Percentiles rank a stretch among this genome's conserved stretches.
Evolutionary conservation across 345 rosid genomes (phyloP).

Genomic region (Populus simonii): DNA sequence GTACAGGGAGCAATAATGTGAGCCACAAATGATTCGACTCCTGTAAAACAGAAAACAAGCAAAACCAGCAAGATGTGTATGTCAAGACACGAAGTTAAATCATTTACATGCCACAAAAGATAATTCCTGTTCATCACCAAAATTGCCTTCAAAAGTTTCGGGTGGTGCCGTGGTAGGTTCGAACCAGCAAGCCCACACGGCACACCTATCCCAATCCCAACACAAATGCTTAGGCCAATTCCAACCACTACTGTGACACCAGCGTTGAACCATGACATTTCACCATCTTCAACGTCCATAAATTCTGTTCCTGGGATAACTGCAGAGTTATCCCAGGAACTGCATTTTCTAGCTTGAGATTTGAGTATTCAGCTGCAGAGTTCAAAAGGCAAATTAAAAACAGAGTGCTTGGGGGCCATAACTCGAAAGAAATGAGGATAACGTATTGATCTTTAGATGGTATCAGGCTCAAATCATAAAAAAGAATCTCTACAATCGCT

Average conservation of each 20-base stretch:
- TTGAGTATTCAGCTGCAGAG: conserved; percentile 43
- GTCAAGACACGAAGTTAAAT: neutral
- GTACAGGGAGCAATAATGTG: too few species aligned
- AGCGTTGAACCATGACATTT: conserved; percentile 34
- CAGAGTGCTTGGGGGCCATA: conserved; percentile 6
- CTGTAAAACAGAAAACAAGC: too few species aligned
- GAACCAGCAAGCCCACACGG: conserved; percentile 22
- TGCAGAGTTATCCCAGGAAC: too few species aligned
- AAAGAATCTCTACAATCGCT: neutral
- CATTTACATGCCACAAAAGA: too few species aligned
- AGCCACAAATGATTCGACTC: neutral
- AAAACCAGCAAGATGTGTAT: neutral
- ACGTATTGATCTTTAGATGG: neutral
- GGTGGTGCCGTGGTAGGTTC: conserved; percentile 26
- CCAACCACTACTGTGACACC: conserved; percentile 34
- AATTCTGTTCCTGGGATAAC: conserved; percentile 9
- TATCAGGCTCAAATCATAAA: neutral
- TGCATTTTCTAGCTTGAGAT: conserved; percentile 33
- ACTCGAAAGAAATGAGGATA: neutral
- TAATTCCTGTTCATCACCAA: neutral
- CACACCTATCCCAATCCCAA: conserved; percentile 28
- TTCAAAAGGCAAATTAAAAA: neutral
- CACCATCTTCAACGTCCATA: conserved; percentile 29
- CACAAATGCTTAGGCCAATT: conserved; percentile 27
- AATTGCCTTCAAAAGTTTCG: conserved; percentile 26